phyloP scores from a whole-genome alignment of 306 rosid genomes.

The Acacia confusa region DNA sequence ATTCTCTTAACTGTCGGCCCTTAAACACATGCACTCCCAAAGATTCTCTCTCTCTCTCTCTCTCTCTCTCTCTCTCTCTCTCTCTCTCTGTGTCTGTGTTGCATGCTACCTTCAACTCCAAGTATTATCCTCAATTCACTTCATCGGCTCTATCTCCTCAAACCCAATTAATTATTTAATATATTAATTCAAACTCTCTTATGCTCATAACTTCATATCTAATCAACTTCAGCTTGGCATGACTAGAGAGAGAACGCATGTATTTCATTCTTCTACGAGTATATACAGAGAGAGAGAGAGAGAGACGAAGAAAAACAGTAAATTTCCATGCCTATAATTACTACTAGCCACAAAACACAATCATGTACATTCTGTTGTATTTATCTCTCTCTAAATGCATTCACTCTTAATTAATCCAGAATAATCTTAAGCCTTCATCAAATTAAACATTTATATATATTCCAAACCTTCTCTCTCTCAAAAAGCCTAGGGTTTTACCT shows the following conservation, averaged over 20 bases:
- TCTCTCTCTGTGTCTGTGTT: not conserved
- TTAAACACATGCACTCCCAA: constrained; percentile 8
- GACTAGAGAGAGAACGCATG: too few species aligned
- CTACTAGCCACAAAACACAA: not conserved
- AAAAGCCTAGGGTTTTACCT: not conserved
- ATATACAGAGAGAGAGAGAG: too few species aligned
- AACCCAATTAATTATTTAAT: not conserved
- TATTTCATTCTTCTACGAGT: too few species aligned
- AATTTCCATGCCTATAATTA: too few species aligned
- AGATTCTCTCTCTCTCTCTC: constrained; percentile 1
- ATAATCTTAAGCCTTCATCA: not conserved
- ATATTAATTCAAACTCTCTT: not conserved
- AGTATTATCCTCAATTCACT: not conserved
- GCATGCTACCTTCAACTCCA: not conserved
- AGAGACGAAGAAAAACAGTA: too few species aligned
- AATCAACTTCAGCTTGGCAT: too few species aligned
- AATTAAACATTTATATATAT: not conserved
- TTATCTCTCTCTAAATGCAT: not conserved
- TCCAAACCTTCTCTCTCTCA: not conserved
- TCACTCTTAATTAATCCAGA: not conserved
- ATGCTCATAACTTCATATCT: not conserved
- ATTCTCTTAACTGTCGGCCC: not conserved
- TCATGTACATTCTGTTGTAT: not conserved
- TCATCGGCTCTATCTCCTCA: not conserved
- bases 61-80: not conserved